Base-by-base conservation (phyloP, 257 asterid genomes). In the Salvia hispanica region DNA sequence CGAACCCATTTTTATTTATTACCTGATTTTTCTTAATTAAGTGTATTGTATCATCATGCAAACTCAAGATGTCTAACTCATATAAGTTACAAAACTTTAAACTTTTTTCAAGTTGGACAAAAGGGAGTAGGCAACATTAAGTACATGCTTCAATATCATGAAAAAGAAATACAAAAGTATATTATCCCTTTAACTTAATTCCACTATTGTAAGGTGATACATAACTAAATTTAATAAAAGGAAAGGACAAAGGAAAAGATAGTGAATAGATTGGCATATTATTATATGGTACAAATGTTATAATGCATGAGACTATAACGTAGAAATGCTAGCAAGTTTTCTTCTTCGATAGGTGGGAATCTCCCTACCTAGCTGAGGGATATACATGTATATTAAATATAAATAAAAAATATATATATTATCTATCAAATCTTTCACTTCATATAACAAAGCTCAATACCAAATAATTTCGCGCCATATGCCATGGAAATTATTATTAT, bases 401-500 rank as follows among this genome's bases (percentile, higher is more conserved):
- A 18, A 18, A 18, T 18, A 25, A 25, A 25, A 25, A 25, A 25
- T 1, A 25, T 25, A 25, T 25, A 25, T 2, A 1, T 2, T 2
- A 25, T 39, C 43, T 39, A 39, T 39, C 43, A 39, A 5, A 39
- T 8, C 9, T 39, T 68, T 37, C 69, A 51, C 58, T 9, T 52
- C 57, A 51, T 18, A 16, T 11, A 62, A 55, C 51, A 50, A 44
- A 71, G 71, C 61, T 70, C 65, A 64, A 10, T 15, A 73, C 65
- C 77, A 66, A 77, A 83, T 85, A 71, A 62, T 21, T 34, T 33
- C 16, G 46, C 11, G 80, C 74, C 83, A 79, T 75, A 47, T 81
- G 76, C 60, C 77, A 31, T 12, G 6, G 10, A n/a, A 11, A 42
- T n/a, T 13, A 55, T 25, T 25, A 25, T 25, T 25, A 25, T 25